phyloP scores from a whole-genome alignment of 2,329 filamentous ascomycete species.

The Cordyceps sp. region DNA sequence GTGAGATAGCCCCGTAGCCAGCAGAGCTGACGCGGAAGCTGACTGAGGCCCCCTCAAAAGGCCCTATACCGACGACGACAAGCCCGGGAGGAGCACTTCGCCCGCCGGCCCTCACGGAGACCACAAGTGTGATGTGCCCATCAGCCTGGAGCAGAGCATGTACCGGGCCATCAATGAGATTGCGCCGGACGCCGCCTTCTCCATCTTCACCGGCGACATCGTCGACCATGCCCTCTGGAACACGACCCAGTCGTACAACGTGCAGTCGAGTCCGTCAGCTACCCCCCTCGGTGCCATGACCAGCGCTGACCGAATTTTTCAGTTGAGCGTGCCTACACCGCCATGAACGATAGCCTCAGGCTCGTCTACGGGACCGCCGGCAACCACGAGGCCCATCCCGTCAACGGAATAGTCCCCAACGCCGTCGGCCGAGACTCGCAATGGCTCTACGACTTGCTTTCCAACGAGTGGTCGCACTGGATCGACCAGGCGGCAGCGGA shows the following conservation, averaged over 20 bases:
- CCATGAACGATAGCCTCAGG: conserved; percentile 23
- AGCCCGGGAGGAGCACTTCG: conserved; percentile 26
- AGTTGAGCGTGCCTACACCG: conserved; percentile 27
- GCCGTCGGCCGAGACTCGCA: conserved; percentile 20
- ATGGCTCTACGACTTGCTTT: conserved; percentile 34
- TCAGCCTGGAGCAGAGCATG: conserved; percentile 36
- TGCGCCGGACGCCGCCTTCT: conserved; percentile 29
- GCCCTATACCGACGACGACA: conserved; percentile 27
- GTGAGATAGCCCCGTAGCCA: conserved; percentile 6
- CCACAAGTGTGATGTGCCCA: conserved; percentile 33
- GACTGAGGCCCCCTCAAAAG: conserved; percentile 8
- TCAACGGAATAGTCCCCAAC: conserved; percentile 32
- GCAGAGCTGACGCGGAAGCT: neutral
- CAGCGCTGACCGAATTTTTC: neutral
- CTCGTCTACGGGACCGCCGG: conserved; percentile 34
- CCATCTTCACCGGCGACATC: conserved; percentile 44
- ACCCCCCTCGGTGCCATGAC: neutral
- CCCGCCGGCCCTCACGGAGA: conserved; percentile 37
- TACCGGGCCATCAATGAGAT: conserved; percentile 29
- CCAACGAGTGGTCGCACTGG: conserved; percentile 27
- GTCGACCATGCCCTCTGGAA: conserved; percentile 35
- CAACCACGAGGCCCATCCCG: conserved; percentile 38
- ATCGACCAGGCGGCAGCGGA: conserved; percentile 18
- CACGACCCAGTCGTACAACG: conserved; percentile 18
- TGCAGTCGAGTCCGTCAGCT: conserved; percentile 10